Evolutionary conservation across 139 green algal genomes (phyloP), one percentile per base, ranked within the genome.

Genomic region (Zygnema circumcarinatum): DNA sequence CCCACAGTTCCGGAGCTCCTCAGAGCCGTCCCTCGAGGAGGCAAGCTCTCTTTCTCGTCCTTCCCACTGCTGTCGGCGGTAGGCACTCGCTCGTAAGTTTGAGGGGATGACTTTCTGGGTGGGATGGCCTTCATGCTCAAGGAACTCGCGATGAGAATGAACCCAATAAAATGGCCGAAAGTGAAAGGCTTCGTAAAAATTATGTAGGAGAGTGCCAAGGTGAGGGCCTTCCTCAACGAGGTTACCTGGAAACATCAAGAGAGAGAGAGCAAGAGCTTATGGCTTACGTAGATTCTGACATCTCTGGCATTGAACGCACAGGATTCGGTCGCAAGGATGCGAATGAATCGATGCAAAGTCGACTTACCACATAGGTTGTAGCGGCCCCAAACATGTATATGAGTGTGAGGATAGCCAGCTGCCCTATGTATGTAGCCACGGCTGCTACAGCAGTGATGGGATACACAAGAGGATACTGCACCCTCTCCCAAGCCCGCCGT

Each of bases 181-280:
- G 36, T 35, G 72, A 88, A 87, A 3, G 82, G 82, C 82, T 88
- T 88, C 11, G 82, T 85, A 33, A 88, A 88, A 32, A 88, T 88
- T n/a, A 88, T 54, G 74, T 88, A 88, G 2, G 82, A 88, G 7
- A 88, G 32, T 33, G 2, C 33, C 73, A 88, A 36, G 3, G 82
- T 88, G 22, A 88, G 2, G 7, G 72, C 82, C 74, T 88, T 88
- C 11, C 82, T 87, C 33, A 54, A 21, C 3, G 82, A 73, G 3
- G 82, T 88, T 2, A 88, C 82, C 82, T 88, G 82, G 31, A 87
- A 32, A 75, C 32, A 85, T 21, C 41, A 83, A 39, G 11, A 25
- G 11, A 80, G 76, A 76, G 38, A 53, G 11, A 76, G 52, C 7
- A 39, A 80, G 32, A 76, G 11, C 47, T 7, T 25, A n/a, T n/a